Evolutionary conservation across 1,284 basidiomycete genomes (phyloP).

Genomic region (Naganishia albida): DNA sequence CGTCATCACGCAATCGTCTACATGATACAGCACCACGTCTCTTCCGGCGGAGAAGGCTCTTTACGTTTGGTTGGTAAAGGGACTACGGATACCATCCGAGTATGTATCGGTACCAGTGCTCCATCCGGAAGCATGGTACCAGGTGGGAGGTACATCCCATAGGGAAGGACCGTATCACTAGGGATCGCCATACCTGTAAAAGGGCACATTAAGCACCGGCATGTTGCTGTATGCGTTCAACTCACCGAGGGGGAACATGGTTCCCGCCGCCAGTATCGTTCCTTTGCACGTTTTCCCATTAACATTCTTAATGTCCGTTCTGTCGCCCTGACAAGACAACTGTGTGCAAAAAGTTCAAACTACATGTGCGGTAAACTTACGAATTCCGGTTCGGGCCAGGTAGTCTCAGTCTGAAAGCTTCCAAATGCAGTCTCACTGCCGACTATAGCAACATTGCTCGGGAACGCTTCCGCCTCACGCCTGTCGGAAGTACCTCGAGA

Average conservation of each 20-base stretch:
- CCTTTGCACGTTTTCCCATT: conserved; percentile 33
- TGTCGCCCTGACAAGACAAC: conserved; percentile 3
- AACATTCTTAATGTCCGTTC: conserved; percentile 34
- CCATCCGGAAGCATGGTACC: conserved; percentile 36
- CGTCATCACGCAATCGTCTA: too few relatives aligned
- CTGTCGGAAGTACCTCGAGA: conserved; percentile 26
- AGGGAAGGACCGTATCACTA: conserved; percentile 14
- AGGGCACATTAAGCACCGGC: neutral
- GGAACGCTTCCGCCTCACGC: conserved; percentile 25
- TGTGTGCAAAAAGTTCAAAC: neutral
- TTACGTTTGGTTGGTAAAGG: conserved; percentile 30
- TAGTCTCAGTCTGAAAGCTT: conserved; percentile 28
- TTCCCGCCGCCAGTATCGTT: conserved; percentile 31
- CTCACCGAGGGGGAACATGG: conserved; percentile 34
- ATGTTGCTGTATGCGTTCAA: neutral
- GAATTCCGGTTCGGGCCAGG: conserved; percentile 34
- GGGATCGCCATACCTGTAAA: conserved; percentile 26
- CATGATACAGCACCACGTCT: conserved; percentile 33
- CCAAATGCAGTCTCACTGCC: conserved; percentile 30
- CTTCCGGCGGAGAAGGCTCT: neutral
- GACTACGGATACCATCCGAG: conserved; percentile 30
- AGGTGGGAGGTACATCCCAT: conserved; percentile 27
- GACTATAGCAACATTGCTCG: conserved; percentile 31
- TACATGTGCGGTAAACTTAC: conserved; percentile 10
- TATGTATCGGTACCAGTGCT: conserved; percentile 33